These are phyloP conservation scores for Brassica nigra DNA, from an alignment of 345 rosid species.

Conservation along the genomic window DNA sequence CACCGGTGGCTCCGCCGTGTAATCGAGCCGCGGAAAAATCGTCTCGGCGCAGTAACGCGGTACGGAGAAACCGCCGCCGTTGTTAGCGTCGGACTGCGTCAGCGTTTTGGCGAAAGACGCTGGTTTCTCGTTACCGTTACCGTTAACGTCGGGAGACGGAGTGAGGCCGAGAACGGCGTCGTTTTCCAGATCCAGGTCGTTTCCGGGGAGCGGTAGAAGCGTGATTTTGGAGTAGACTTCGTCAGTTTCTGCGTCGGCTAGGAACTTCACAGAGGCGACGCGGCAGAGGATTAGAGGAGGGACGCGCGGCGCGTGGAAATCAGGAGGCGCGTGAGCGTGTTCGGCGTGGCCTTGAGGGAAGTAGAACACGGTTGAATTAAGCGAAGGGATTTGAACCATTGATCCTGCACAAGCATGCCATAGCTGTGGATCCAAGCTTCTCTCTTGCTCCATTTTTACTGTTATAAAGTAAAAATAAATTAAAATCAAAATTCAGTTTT, in stretches of 20 bases:
- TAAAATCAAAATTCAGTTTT: constrained; percentile 1
- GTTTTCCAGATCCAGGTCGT: constrained; percentile 41
- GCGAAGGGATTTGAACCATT: constrained; percentile 81
- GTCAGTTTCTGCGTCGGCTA: constrained; percentile 83
- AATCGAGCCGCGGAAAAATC: constrained; percentile 84
- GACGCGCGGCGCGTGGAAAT: constrained; percentile 57
- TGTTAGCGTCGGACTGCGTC: constrained; percentile 96
- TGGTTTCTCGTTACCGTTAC: constrained; percentile 49
- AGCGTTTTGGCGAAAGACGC: constrained; percentile 90
- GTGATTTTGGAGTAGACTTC: constrained; percentile 76
- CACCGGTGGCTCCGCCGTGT: constrained; percentile 84
- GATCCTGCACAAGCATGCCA: constrained; percentile 99
- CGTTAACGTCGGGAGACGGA: constrained; percentile 25
- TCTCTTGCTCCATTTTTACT: constrained; percentile 48
- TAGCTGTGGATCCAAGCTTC: constrained; percentile 81
- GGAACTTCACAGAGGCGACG: constrained; percentile 63
- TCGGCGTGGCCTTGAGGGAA: constrained; percentile 94
- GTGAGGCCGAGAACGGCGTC: constrained; percentile 35
- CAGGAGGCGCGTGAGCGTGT: constrained; percentile 61
- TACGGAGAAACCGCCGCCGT: constrained; percentile 97
- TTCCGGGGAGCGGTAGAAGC: constrained; percentile 52
- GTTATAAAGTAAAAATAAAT: background rate
- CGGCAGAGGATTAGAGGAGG: constrained; percentile 67
- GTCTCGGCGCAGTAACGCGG: constrained; percentile 97
- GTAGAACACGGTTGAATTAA: constrained; percentile 72